Evolutionary conservation across 441 rosid species (phyloP).

Genomic region (Gossypium aridum): DNA sequence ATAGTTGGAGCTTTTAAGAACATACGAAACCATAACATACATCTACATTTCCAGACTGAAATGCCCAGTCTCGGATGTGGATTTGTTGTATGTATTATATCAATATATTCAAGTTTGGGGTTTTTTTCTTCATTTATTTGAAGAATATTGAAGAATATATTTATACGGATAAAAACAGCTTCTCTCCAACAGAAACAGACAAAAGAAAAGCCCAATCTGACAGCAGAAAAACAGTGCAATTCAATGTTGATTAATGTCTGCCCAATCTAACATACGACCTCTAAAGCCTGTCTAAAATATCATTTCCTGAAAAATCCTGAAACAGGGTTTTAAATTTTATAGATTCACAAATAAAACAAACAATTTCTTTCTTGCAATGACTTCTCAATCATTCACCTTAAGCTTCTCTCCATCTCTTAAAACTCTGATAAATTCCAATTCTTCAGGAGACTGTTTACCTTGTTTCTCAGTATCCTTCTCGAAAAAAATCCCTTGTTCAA

Average conservation of each 20-base stretch:
- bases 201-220: neutral
- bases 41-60: too few species aligned
- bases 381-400: conserved; percentile 19
- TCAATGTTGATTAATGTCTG: neutral
- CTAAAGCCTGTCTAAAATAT: neutral
- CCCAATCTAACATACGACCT: neutral
- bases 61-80: too few species aligned
- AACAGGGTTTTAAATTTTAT: neutral
- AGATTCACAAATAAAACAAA: neutral
- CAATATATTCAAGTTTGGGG: too few species aligned
- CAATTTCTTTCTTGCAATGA: neutral
- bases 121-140: too few species aligned
- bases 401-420: conserved; percentile 29
- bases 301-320: neutral
- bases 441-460: conserved; percentile 16
- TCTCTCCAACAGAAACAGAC: neutral
- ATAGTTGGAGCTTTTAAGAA: too few species aligned
- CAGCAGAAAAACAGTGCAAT: neutral
- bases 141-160: too few species aligned
- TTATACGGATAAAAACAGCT: too few species aligned
- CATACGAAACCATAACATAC: too few species aligned
- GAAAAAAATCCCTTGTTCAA: conserved; percentile 8
- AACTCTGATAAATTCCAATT: conserved; percentile 13
- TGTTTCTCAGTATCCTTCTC: conserved; percentile 7
- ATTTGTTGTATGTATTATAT: too few species aligned